These are phyloP conservation scores for Penicillium frequentans DNA, from an alignment of 2,329 filamentous ascomycete genomes.

Conservation along the genomic window DNA sequence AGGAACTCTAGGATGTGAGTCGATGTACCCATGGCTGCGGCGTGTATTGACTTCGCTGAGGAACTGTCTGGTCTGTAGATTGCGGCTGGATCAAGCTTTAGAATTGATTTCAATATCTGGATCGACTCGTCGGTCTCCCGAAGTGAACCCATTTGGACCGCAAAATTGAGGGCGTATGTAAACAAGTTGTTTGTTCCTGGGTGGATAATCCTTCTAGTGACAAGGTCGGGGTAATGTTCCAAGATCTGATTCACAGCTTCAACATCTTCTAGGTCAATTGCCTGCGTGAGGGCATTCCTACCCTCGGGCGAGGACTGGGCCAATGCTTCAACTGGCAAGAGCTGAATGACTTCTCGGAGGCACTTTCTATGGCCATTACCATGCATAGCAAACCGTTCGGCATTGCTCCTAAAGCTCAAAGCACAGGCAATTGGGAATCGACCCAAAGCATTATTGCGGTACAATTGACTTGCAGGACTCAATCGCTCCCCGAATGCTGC, in stretches of 20 bases:
- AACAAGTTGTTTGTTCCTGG: not conserved
- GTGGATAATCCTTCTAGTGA: not conserved
- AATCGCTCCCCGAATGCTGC: not conserved
- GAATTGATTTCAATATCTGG: conserved; percentile 4
- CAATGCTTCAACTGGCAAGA: not conserved
- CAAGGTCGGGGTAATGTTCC: not conserved
- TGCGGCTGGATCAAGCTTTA: conserved; percentile 6
- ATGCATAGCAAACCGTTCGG: conserved; percentile 12
- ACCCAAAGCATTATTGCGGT: not conserved
- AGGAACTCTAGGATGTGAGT: conserved; percentile 2
- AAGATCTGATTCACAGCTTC: conserved; percentile 6
- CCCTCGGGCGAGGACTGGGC: conserved; percentile 6
- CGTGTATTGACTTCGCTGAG: conserved; percentile 4
- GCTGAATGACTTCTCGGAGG: not conserved
- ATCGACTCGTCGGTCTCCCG: conserved; percentile 8
- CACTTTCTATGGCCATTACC: not conserved
- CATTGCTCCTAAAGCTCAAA: conserved; percentile 8
- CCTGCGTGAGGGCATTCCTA: conserved; percentile 8
- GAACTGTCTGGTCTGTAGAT: conserved; percentile 8
- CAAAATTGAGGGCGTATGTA: conserved; percentile 12
- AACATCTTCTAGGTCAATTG: conserved; percentile 12
- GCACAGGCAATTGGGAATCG: conserved; percentile 6
- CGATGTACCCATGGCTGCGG: conserved; percentile 9
- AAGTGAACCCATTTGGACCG: conserved; percentile 6
- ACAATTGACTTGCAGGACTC: not conserved